Evolutionary conservation across 345 rosid genomes (phyloP), one percentile per base, ranked within the genome.

Genomic region (Syzygium grande): DNA sequence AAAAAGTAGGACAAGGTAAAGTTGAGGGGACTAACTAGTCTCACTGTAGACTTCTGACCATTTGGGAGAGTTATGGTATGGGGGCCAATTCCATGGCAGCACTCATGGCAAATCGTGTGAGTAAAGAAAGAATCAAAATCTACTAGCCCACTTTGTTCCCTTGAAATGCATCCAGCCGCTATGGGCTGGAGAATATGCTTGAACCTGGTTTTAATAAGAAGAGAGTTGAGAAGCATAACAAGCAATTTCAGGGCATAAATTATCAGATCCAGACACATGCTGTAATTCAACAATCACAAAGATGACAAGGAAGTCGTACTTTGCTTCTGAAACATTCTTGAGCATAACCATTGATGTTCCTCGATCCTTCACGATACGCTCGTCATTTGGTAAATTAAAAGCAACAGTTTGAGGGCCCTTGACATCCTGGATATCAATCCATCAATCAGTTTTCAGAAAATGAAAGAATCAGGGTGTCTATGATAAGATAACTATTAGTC

Each of bases 261-360:
- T 86, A 88, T 61, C 77, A 56, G 89, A 61, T 84, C 38, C 65
- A 30, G 17, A 51, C 51, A 16, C 23, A 88, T 79, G 85, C 29
- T 89, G 53, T 38, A 73, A 73, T 73, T 19, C 83, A 73, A 38
- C 83, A 73, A 73, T 38, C 27, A 73, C 23, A 73, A 73, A 73
- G 83, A 2, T 10, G 88, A 80, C 85, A 85, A 83, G 91, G 78
- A 78, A 52, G 89, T 49, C 55, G 7, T 95, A 97, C 99, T 97
- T 97, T 65, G 96, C 99, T 87, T 96, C 98, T 56, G 94, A 93
- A 88, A 96, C 92, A 91, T 96, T 97, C 91, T 96, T 97, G 87
- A 97, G 96, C 92, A 97, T 97, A 90, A 96, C 98, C 99, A 97
- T 96, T 77, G 99, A 95, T 85, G 99, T 95, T 93, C 99, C 99